These are phyloP conservation scores for Saturnispora quitensis DNA, from an alignment of 805 yeast genomes.

Conservation along the genomic window DNA sequence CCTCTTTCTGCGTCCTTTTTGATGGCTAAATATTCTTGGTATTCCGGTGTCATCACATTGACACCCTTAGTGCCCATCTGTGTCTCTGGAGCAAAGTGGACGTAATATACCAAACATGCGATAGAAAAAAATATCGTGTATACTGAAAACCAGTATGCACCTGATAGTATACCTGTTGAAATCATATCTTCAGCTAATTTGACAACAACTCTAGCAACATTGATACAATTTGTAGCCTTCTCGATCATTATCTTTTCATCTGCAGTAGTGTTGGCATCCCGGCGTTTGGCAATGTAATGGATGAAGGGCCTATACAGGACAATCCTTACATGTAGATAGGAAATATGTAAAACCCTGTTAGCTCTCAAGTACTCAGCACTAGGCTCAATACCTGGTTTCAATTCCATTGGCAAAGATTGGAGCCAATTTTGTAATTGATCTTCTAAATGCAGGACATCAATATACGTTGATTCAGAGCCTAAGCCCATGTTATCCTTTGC, in stretches of 20 bases:
- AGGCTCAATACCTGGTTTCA: conserved; percentile 65
- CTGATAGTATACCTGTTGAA: conserved; percentile 58
- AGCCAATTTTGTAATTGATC: conserved; percentile 65
- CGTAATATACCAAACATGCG: conserved; percentile 76
- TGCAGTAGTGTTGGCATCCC: conserved; percentile 27
- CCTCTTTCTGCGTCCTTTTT: conserved; percentile 77
- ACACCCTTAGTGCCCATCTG: conserved; percentile 8
- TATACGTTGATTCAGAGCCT: conserved; percentile 9
- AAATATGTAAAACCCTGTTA: conserved; percentile 60
- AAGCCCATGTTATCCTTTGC: conserved; percentile 22
- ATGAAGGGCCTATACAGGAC: conserved; percentile 82
- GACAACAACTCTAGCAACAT: conserved; percentile 75
- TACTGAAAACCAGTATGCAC: conserved; percentile 87
- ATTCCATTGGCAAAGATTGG: conserved; percentile 55
- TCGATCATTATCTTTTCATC: conserved; percentile 52
- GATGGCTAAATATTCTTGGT: conserved; percentile 45
- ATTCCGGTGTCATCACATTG: conserved; percentile 31
- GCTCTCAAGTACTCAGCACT: conserved; percentile 61
- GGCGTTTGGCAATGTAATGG: conserved; percentile 57
- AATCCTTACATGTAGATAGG: conserved; percentile 69
- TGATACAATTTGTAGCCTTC: conserved; percentile 75
- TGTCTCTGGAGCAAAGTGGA: conserved; percentile 39
- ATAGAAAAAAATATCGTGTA: conserved; percentile 85
- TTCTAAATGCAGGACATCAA: conserved; percentile 54
- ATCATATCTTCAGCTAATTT: conserved; percentile 75